Evolutionary conservation across 2,329 filamentous ascomycete genomes (phyloP).

Genomic region (Diaporthe citrichinensis): DNA sequence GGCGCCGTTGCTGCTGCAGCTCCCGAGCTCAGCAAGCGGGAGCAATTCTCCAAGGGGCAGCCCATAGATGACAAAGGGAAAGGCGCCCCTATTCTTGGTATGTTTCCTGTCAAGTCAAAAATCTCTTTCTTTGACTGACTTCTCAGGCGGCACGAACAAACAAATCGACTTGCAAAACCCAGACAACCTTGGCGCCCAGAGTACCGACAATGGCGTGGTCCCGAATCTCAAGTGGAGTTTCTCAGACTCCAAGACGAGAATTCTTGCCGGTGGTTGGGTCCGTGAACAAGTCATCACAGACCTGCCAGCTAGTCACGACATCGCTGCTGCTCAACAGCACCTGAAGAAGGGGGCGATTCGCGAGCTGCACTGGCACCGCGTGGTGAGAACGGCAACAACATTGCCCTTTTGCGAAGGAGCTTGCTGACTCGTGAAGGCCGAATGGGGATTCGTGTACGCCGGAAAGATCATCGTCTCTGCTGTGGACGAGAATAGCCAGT

Average conservation of each 20-base stretch:
- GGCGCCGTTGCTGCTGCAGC: background rate
- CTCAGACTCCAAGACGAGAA: conserved; percentile 74
- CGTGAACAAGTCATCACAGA: conserved; percentile 78
- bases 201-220: conserved; percentile 74
- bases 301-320: conserved; percentile 75
- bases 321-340: conserved; percentile 78
- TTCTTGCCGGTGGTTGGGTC: conserved; percentile 76
- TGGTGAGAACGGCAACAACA: background rate
- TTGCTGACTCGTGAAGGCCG: conserved; percentile 61
- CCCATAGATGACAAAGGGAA: conserved; percentile 27
- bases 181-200: conserved; percentile 72
- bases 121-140: background rate
- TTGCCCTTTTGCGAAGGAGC: too few relatives aligned
- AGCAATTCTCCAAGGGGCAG: conserved; percentile 7
- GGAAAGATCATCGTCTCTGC: conserved; percentile 71
- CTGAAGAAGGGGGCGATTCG: conserved; percentile 75
- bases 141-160: conserved; percentile 69
- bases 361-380: conserved; percentile 76
- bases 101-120: background rate
- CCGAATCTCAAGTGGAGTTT: conserved; percentile 80
- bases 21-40: conserved; percentile 13
- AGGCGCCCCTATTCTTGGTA: conserved; percentile 20
- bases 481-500: conserved; percentile 73
- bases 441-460: conserved; percentile 75
- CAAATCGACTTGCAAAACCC: conserved; percentile 74